Evolutionary conservation across 768 basidiomycete genomes (phyloP).

Genomic region (Galerina marginata): DNA sequence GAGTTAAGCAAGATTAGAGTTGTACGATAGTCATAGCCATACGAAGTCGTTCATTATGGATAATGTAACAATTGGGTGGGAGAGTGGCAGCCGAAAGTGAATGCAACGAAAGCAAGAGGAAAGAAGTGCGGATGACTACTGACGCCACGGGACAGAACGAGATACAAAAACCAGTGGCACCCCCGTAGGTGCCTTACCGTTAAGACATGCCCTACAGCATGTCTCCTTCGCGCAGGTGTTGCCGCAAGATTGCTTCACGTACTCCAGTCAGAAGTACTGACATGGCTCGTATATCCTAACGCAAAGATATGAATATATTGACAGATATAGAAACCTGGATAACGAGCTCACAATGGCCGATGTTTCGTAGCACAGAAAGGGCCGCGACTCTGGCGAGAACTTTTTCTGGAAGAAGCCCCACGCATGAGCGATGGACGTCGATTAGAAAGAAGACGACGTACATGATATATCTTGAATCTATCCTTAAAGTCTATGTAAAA

Average conservation of each 20-base stretch:
- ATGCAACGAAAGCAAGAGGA: not conserved
- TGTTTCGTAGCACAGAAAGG: constrained; percentile 73
- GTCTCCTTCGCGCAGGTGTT: constrained; percentile 42
- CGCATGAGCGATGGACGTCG: not conserved
- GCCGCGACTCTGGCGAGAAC: constrained; percentile 58
- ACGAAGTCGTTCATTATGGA: not conserved
- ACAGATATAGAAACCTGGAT: not conserved
- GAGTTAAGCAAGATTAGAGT: not conserved
- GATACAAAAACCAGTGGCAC: too few relatives aligned
- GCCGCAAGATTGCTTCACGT: constrained; percentile 47
- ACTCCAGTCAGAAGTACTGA: constrained; percentile 43
- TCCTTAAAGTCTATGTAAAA: constrained; percentile 62
- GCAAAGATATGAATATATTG: not conserved
- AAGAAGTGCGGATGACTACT: not conserved
- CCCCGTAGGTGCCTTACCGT: too few relatives aligned
- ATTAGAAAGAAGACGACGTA: constrained; percentile 32
- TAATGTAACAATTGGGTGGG: not conserved
- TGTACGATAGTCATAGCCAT: not conserved
- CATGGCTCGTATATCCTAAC: constrained; percentile 49
- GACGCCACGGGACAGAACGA: not conserved
- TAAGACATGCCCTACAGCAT: constrained; percentile 20
- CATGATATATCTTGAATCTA: constrained; percentile 69
- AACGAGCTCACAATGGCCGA: constrained; percentile 64
- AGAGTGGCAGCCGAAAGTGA: not conserved
- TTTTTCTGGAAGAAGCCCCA: constrained; percentile 45